Base-by-base conservation (phyloP, 192 early-diverging fungal genomes). In the Obelidium mucronatum region DNA sequence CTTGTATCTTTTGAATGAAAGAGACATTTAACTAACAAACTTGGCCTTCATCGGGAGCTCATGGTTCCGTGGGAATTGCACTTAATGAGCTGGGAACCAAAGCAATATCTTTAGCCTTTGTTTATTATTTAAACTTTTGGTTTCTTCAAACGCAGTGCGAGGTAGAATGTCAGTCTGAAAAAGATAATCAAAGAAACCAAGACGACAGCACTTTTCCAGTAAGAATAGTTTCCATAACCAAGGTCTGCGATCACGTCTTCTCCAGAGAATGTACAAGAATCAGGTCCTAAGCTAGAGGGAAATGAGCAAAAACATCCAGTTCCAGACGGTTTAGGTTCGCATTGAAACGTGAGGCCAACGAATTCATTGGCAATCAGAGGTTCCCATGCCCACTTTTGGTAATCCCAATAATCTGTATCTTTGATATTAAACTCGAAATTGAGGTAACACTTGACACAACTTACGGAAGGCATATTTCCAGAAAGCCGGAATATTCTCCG, bases 321-420 rank as follows among this genome's bases (percentile, higher is more conserved):
- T 3, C 19, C 28, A 19, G 11, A 40, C 3, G 36, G 15, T 19
- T 22, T 33, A 19, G 53, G 61, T n/a, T 30, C 60, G 44, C 56
- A 74, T 15, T 31, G 15, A 33, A 74, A 74, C 4, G 33, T 74
- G 2, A 74, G 26, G 0, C 73, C 73, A 22, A 26, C 39, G 36
- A 74, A 74, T 24, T 74, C 73, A 58, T 63, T 74, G 1, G 33
- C 58, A 22, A 60, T 30, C 40, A 74, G 42, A 26, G 58, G 30
- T 34, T 74, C 60, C 42, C 54, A 74, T 1, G 73, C 15, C 42
- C 58, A 76, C 53, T 54, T 73, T 56, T 78, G 76, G 71, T 72
- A 78, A 34, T 78, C 56, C 76, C 74, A 75, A 58, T 63, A 78
- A n/a, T n/a, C n/a, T n/a, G n/a, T n/a, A n/a, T n/a, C n/a, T n/a